Conservation (phyloP, 345 rosid species). For the Citrus sp. region DNA sequence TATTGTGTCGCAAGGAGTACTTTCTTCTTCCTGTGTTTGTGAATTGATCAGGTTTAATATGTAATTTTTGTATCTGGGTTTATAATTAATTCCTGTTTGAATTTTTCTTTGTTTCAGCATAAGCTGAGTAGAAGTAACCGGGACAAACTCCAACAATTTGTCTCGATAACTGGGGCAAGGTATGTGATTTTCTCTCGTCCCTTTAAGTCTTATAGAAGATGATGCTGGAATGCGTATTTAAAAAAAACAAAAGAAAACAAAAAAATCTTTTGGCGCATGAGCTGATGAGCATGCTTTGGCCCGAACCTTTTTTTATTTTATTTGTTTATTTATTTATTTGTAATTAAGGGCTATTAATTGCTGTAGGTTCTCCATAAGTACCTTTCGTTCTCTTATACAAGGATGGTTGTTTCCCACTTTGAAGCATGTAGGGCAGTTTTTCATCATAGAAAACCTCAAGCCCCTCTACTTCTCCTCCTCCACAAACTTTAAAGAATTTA, state of each 20-base stretch:
- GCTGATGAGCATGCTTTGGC: neutral
- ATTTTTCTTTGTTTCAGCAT: constrained; percentile 42
- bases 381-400: neutral
- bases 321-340: neutral
- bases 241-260: neutral
- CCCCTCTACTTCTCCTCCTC: neutral
- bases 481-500: neutral
- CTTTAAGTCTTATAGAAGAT: neutral
- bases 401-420: neutral
- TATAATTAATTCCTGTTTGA: neutral
- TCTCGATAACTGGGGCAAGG: constrained; percentile 87
- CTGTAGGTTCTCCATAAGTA: neutral
- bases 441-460: too few relatives aligned
- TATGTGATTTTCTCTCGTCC: constrained; percentile 15
- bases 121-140: constrained; percentile 81
- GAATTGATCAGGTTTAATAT: neutral
- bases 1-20: neutral
- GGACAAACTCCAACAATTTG: constrained; percentile 89
- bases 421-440: neutral
- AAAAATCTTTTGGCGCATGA: neutral
- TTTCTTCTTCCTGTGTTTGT: neutral
- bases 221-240: neutral
- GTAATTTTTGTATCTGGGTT: neutral
- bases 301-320: neutral
- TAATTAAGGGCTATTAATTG: neutral